Conservation (phyloP, 441 rosid species). For the Populus hybrid region DNA sequence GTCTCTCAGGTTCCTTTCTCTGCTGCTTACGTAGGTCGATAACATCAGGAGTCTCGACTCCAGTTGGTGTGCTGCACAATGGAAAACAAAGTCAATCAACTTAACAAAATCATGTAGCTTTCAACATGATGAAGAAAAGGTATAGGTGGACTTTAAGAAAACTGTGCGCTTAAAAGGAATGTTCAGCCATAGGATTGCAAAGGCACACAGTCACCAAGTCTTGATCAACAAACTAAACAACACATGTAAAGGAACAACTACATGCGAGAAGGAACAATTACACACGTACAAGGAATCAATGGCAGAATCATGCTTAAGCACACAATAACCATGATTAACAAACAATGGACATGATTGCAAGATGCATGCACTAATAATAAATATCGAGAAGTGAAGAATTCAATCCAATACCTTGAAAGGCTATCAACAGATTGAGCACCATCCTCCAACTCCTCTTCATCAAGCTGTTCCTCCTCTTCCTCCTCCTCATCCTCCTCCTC, state of each 20-base stretch:
- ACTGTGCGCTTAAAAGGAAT: neutral
- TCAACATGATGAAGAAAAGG: neutral
- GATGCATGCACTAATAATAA: conserved; percentile 6
- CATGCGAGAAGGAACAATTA: no score
- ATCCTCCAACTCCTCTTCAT: conserved; percentile 86
- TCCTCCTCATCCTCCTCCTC: conserved; percentile 91
- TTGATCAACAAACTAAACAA: neutral
- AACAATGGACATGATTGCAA: neutral
- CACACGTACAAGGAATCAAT: neutral
- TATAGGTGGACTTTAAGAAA: neutral
- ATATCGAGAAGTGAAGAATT: neutral
- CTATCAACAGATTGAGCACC: conserved; percentile 96
- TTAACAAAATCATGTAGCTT: neutral
- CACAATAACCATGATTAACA: neutral
- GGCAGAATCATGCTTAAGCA: neutral
- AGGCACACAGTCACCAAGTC: neutral
- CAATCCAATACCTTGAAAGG: conserved; percentile 61
- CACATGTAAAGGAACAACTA: no score
- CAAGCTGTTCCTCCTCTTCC: conserved; percentile 81
- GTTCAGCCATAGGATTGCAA: neutral
- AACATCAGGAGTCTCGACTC: conserved; percentile 99
- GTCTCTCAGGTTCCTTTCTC: conserved; percentile 94
- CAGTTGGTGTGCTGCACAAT: conserved; percentile 84
- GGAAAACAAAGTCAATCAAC: conserved; percentile 2
- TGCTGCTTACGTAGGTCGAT: conserved; percentile 97